Conservation (phyloP, 1,284 basidiomycete genomes). For the Apiotrichum siamense region DNA sequence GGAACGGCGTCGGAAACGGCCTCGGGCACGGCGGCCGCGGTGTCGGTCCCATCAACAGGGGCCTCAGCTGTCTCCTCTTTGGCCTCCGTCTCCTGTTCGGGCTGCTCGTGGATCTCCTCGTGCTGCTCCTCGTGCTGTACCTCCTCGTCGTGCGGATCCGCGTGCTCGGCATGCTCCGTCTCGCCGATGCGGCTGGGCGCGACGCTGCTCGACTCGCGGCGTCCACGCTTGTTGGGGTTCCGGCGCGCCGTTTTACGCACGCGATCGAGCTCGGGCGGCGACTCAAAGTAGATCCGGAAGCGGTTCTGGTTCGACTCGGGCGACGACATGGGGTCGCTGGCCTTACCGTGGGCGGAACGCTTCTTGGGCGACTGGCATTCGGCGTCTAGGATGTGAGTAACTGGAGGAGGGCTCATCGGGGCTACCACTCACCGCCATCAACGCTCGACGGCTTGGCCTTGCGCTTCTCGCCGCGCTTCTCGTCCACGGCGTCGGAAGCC, state of each 20-base stretch:
- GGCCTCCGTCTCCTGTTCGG: conserved; percentile 37
- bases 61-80: conserved; percentile 27
- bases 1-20: background rate
- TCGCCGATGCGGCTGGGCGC: conserved; percentile 26
- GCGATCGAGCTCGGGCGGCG: conserved; percentile 45
- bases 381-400: conserved; percentile 1
- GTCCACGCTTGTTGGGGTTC: conserved; percentile 58
- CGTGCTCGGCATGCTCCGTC: conserved; percentile 11
- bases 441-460: conserved; percentile 43
- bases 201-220: conserved; percentile 50
- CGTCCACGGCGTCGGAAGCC: conserved; percentile 15
- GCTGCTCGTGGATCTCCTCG: conserved; percentile 20
- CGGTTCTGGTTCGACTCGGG: conserved; percentile 43
- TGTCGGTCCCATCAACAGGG: conserved; percentile 1
- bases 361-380: conserved; percentile 34
- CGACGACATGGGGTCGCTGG: conserved; percentile 20
- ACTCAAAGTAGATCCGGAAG: conserved; percentile 49
- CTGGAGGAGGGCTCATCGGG: background rate
- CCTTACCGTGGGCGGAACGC: conserved; percentile 39
- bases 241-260: conserved; percentile 33
- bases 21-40: conserved; percentile 12
- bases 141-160: conserved; percentile 43
- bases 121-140: conserved; percentile 15
- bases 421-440: conserved; percentile 42
- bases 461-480: conserved; percentile 42